Conservation (phyloP, 2,329 filamentous ascomycete species). For the Ilyonectria sp. region DNA sequence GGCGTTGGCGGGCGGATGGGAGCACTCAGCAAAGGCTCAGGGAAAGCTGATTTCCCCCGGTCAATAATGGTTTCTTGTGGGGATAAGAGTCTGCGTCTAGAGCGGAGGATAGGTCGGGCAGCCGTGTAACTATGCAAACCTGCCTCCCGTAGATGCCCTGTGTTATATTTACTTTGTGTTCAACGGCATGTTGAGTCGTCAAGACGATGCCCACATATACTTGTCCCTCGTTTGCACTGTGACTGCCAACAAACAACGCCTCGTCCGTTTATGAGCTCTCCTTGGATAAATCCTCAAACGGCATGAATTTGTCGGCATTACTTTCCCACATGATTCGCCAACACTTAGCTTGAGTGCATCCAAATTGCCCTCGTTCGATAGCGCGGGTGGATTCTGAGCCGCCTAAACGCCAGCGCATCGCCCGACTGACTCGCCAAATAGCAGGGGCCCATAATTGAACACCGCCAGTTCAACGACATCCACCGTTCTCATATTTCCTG, state of each 20-base stretch:
- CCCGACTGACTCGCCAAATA: constrained; percentile 27
- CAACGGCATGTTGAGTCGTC: constrained; percentile 29
- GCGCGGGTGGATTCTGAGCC: neutral
- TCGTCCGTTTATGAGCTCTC: neutral
- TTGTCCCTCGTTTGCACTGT: neutral
- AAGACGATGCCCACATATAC: neutral
- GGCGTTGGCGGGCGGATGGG: constrained; percentile 90
- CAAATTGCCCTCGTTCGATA: neutral
- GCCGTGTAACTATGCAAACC: constrained; percentile 49
- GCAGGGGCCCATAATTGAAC: constrained; percentile 33
- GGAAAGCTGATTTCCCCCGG: constrained; percentile 91
- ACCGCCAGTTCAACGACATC: constrained; percentile 43
- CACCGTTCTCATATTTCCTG: neutral
- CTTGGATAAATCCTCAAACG: no score
- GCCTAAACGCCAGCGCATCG: constrained; percentile 29
- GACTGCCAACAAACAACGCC: no score
- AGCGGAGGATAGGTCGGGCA: constrained; percentile 36
- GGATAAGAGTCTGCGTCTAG: constrained; percentile 35
- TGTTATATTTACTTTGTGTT: constrained; percentile 50
- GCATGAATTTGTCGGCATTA: neutral
- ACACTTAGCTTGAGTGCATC: neutral
- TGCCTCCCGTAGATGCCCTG: constrained; percentile 48
- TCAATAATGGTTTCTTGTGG: constrained; percentile 72
- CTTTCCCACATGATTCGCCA: neutral
- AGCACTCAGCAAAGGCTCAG: constrained; percentile 79